Conservation (phyloP, 768 basidiomycete genomes). For the Suillus subalutaceus region DNA sequence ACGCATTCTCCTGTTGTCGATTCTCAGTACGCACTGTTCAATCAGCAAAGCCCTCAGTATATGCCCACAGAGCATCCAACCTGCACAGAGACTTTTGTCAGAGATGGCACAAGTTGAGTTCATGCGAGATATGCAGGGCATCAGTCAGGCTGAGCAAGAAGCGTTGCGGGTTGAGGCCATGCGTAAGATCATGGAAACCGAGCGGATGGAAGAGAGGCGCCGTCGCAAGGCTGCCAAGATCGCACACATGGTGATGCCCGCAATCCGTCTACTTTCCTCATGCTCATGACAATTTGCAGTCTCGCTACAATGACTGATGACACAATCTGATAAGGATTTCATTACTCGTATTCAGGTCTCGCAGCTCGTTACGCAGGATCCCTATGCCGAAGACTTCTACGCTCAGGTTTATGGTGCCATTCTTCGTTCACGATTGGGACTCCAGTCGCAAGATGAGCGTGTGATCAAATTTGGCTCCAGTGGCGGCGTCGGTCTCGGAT, state of each 20-base stretch:
- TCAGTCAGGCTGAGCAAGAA: conserved; percentile 65
- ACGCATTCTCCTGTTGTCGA: conserved; percentile 47
- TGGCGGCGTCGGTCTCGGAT: conserved; percentile 84
- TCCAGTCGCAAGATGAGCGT: conserved; percentile 71
- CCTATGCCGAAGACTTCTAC: conserved; percentile 98
- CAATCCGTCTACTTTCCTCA: conserved; percentile 2
- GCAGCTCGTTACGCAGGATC: conserved; percentile 95
- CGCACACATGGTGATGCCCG: conserved; percentile 71
- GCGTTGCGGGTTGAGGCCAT: conserved; percentile 76
- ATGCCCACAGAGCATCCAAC: conserved; percentile 66
- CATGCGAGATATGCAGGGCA: conserved; percentile 63
- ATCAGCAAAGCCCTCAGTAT: conserved; percentile 58
- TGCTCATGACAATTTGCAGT: conserved; percentile 43
- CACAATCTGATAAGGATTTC: conserved; percentile 98
- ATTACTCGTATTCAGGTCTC: conserved; percentile 99
- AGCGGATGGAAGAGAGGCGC: conserved; percentile 84
- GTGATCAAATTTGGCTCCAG: conserved; percentile 85
- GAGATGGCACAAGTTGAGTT: conserved; percentile 77
- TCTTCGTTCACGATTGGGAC: conserved; percentile 74
- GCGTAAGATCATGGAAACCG: conserved; percentile 90
- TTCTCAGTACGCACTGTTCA: conserved; percentile 41
- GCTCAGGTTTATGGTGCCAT: conserved; percentile 94
- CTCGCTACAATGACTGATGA: conserved; percentile 96
- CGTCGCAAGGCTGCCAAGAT: conserved; percentile 84
- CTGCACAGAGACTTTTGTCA: conserved; percentile 76